Evolutionary conservation across 2,329 filamentous ascomycete species (phyloP), one percentile per base, ranked within the genome.

Genomic region (Colletotrichum destructivum): DNA sequence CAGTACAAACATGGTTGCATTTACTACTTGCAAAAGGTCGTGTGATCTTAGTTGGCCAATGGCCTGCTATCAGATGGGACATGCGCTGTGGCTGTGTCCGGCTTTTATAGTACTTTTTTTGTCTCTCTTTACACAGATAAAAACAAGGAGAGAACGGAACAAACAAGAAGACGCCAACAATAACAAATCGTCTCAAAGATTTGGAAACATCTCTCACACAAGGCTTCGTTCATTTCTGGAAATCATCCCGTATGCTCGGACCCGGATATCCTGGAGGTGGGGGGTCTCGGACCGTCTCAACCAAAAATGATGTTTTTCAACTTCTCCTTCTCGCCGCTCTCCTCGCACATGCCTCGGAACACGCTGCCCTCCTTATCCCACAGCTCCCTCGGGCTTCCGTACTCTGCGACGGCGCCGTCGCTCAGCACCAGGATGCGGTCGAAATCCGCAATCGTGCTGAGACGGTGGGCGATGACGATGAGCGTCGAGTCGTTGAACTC

Each of bases 371-470:
- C 81, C 76, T 80, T 83, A 62, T 84, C 83, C 86, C 92, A 89
- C 67, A 94, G 80, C 76, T 92, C 89, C 75, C 79, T 83, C 2
- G 92, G 92, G 7, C 83, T 84, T 4, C 91, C 92, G 79, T 88
- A 93, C 81, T 94, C 93, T 18, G 89, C 88, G 0, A 91, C 91
- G 54, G 81, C 82, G 0, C 93, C 92, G 44, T 92, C 91, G 67
- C 88, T 89, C 73, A 95, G 83, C 7, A 95, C 92, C 13, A 94
- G 83, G 69, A 94, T 92, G 72, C 89, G 87, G 79, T 94, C 92
- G 77, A 94, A 94, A 79, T 94, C 92, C 4, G 90, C 91, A 81
- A 95, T 93, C 0, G 93, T 94, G 79, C 91, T 93, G 61, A 95
- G 83, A 2, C 93, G 87, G 77, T 95, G 93, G 2, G 93, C 93